Percentiles rank a stretch among this genome's conserved stretches.
These are phyloP conservation scores for Epichloe gansuensis DNA, from an alignment of 2,329 filamentous ascomycete genomes.

Conservation along the genomic window DNA sequence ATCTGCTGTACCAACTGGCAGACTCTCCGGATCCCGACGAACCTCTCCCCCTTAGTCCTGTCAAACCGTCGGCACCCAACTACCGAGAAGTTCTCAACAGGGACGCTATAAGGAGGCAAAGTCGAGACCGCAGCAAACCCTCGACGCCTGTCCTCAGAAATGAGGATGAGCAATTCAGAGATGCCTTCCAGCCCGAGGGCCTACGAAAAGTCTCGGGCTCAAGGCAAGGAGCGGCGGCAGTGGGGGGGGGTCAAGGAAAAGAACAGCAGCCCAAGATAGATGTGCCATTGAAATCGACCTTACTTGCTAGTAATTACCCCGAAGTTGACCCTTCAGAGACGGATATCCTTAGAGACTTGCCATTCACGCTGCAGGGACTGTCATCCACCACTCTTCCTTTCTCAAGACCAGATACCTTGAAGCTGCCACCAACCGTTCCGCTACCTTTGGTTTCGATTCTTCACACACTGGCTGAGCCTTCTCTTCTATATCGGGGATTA, in stretches of 20 bases:
- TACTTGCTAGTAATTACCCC: conserved; percentile 43
- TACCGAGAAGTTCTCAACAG: conserved; percentile 25
- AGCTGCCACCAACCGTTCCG: conserved; percentile 66
- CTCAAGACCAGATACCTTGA: conserved; percentile 52
- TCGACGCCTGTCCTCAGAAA: conserved; percentile 23
- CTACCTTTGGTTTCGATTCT: conserved; percentile 75
- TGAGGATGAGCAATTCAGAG: conserved; percentile 37
- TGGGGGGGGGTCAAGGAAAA: conserved; percentile 12
- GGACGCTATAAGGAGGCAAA: conserved; percentile 24
- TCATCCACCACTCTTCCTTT: conserved; percentile 80
- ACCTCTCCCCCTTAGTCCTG: conserved; percentile 32
- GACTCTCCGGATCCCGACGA: conserved; percentile 49
- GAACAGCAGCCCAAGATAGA: conserved; percentile 28
- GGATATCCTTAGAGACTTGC: conserved; percentile 62
- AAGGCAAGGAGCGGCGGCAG: conserved; percentile 20
- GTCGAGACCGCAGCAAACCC: conserved; percentile 24
- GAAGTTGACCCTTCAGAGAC: conserved; percentile 51
- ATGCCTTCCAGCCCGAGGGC: conserved; percentile 42
- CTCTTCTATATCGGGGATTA: conserved; percentile 74
- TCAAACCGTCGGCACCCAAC: conserved; percentile 25
- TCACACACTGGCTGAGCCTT: conserved; percentile 83
- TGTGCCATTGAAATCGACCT: conserved; percentile 43
- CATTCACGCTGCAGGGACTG: conserved; percentile 84
- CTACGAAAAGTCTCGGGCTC: conserved; percentile 31
- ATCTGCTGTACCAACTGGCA: conserved; percentile 73